Conservation (phyloP, 75 land plant species). For the Chamaecyparis obtusa region DNA sequence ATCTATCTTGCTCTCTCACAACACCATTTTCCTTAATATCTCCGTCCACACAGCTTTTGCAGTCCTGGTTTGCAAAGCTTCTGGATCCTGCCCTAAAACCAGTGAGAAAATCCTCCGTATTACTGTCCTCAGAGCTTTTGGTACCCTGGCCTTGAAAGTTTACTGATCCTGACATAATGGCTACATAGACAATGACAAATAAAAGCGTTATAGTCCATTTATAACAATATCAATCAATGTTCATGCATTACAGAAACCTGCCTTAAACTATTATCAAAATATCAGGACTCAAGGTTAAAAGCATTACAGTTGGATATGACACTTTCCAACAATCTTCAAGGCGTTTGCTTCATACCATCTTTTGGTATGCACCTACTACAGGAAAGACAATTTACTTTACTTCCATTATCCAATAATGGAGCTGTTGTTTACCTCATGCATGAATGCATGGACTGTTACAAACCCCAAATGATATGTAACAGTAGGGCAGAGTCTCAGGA, state of each 20-base stretch:
- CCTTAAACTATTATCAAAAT: neutral
- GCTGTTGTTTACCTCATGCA: neutral
- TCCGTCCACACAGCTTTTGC: neutral
- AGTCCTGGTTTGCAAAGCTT: neutral
- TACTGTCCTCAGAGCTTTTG: neutral
- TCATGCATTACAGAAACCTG: neutral
- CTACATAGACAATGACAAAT: neutral
- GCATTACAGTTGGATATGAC: neutral
- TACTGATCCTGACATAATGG: neutral
- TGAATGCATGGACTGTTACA: neutral
- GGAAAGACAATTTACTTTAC: neutral
- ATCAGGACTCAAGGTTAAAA: too few relatives aligned
- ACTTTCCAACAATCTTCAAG: neutral
- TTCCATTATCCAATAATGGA: neutral
- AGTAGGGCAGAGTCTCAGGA: neutral
- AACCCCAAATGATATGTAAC: neutral
- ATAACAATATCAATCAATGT: neutral
- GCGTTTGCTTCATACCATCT: neutral
- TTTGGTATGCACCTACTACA: neutral
- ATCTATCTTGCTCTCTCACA: conserved; percentile 48
- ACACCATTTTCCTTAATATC: neutral
- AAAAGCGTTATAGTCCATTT: neutral
- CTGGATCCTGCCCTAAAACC: neutral
- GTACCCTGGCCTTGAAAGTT: neutral
- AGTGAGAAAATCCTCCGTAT: neutral